These are phyloP conservation scores for Eragrostis tef DNA, from an alignment of 202 grass and related monocot species.

Conservation along the genomic window DNA sequence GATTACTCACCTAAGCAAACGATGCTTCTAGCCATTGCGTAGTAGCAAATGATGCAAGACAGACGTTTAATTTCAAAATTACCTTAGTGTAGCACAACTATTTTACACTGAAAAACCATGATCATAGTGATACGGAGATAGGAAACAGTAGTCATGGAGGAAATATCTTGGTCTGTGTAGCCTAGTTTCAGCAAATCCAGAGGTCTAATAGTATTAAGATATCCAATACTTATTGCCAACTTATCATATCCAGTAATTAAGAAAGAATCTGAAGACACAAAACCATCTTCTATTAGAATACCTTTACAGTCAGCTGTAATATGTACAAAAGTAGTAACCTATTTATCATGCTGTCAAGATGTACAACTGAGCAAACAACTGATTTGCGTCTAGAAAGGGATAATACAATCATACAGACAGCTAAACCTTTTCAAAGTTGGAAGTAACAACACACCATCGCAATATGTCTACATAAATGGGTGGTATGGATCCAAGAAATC, in stretches of 20 bases:
- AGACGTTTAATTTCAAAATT: background rate
- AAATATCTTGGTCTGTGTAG: background rate
- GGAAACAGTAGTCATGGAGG: background rate
- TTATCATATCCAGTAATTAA: background rate
- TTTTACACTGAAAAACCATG: background rate
- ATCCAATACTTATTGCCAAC: background rate
- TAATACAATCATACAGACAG: background rate
- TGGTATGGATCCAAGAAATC: background rate
- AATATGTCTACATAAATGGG: background rate
- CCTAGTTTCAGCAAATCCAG: background rate
- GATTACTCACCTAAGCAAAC: conserved; percentile 11
- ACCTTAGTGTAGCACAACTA: background rate
- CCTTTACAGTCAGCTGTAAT: background rate
- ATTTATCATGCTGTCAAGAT: background rate
- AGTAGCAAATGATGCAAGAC: background rate
- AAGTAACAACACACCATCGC: background rate
- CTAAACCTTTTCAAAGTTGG: background rate
- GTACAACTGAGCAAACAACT: background rate
- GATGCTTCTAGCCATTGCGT: background rate
- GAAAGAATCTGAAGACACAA: background rate
- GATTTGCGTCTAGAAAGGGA: too few relatives aligned
- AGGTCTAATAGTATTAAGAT: background rate
- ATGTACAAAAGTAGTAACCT: background rate
- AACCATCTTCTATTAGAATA: background rate
- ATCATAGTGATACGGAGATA: background rate